Evolutionary conservation across 2,329 filamentous ascomycete species (phyloP).

Genomic region (Dryadomyces quercus-mongolicae): DNA sequence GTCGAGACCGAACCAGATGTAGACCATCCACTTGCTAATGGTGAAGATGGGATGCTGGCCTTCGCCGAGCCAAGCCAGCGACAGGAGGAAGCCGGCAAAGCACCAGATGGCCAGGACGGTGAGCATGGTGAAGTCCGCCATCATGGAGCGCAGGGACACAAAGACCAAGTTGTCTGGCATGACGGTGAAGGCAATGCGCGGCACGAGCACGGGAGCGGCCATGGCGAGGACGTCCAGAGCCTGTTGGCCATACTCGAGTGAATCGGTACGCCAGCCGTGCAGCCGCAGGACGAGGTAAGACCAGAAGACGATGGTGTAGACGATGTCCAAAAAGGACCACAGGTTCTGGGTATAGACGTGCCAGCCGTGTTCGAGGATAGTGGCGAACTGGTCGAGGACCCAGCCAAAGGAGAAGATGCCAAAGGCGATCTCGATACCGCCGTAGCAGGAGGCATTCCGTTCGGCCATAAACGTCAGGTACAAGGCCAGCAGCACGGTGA

Average conservation of each 20-base stretch:
- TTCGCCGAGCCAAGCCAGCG: conserved; percentile 65
- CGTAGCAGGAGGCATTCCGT: conserved; percentile 45
- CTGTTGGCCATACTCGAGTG: conserved; percentile 43
- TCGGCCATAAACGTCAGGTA: conserved; percentile 64
- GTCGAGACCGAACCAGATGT: conserved; percentile 85
- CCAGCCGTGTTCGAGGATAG: conserved; percentile 62
- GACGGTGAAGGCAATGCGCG: conserved; percentile 69
- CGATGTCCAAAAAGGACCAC: conserved; percentile 78
- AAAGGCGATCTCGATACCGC: conserved; percentile 52
- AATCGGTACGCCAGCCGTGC: conserved; percentile 43
- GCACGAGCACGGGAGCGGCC: conserved; percentile 65
- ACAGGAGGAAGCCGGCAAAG: conserved; percentile 69
- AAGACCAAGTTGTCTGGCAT: conserved; percentile 79
- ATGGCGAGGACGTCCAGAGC: conserved; percentile 70
- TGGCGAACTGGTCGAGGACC: conserved; percentile 67
- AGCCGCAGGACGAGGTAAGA: conserved; percentile 57
- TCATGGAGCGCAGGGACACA: conserved; percentile 70
- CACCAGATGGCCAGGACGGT: conserved; percentile 70
- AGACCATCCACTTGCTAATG: conserved; percentile 84
- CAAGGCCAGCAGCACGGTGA: conserved; percentile 53
- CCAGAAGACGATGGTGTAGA: conserved; percentile 60
- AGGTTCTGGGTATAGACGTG: conserved; percentile 77
- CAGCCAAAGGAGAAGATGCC: conserved; percentile 65
- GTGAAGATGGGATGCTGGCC: conserved; percentile 50
- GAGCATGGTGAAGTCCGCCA: conserved; percentile 71